Conservation (phyloP, 2,329 filamentous ascomycete species). For the Verticillium zaregamsianum region DNA sequence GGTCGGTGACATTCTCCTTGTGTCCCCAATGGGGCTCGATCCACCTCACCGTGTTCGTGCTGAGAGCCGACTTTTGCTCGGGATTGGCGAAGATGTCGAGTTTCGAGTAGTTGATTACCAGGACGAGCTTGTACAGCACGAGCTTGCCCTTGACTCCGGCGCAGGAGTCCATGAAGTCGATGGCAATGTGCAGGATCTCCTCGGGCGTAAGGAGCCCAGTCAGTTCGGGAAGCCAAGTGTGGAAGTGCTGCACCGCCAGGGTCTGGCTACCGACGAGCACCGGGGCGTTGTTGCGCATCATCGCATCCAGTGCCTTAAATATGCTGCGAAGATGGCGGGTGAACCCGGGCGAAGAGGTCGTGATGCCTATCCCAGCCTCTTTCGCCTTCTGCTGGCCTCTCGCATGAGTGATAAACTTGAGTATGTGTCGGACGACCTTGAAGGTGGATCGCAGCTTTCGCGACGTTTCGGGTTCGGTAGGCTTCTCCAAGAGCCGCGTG, state of each 20-base stretch:
- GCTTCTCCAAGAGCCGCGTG: slow-evolving; percentile 74
- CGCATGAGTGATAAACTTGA: slow-evolving; percentile 92
- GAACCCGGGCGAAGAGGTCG: slow-evolving; percentile 67
- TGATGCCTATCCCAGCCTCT: slow-evolving; percentile 82
- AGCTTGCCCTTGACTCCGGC: slow-evolving; percentile 84
- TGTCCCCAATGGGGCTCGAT: slow-evolving; percentile 91
- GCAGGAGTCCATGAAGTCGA: slow-evolving; percentile 92
- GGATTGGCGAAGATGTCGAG: slow-evolving; percentile 76
- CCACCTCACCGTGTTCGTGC: slow-evolving; percentile 83
- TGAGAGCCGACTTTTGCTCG: slow-evolving; percentile 69
- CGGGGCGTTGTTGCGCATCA: slow-evolving; percentile 85
- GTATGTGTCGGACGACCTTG: slow-evolving; percentile 88
- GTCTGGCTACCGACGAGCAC: slow-evolving; percentile 92
- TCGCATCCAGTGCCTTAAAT: slow-evolving; percentile 81
- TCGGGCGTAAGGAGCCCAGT: slow-evolving; percentile 69
- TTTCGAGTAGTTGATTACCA: slow-evolving; percentile 88
- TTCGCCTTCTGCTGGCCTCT: slow-evolving; percentile 83
- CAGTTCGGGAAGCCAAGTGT: slow-evolving; percentile 94
- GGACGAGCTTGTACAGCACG: slow-evolving; percentile 82
- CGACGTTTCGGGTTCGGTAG: slow-evolving; percentile 77
- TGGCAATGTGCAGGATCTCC: slow-evolving; percentile 86
- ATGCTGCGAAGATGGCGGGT: slow-evolving; percentile 79
- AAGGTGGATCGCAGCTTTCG: slow-evolving; percentile 85
- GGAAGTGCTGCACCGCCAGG: slow-evolving; percentile 90
- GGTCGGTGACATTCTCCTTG: slow-evolving; percentile 66